Evolutionary conservation across 2,329 filamentous ascomycete genomes (phyloP).

Genomic region (Pseudophaeomoniella oleicola): DNA sequence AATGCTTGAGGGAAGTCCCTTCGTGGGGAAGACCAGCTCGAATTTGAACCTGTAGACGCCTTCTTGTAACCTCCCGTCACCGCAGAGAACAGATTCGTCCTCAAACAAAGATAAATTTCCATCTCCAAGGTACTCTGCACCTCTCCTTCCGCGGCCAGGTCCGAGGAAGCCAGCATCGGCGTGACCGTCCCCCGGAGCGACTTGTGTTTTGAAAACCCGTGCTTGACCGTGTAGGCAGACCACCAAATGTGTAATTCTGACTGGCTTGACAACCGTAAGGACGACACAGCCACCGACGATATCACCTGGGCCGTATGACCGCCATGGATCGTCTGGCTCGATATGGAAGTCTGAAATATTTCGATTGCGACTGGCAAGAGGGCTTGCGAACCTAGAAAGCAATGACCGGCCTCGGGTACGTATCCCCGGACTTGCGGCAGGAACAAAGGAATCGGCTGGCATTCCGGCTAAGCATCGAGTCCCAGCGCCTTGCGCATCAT

Average conservation of each 20-base stretch:
- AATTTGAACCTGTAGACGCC: slow-evolving; percentile 54
- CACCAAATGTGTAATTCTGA: slow-evolving; percentile 49
- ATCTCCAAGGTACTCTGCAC: slow-evolving; percentile 45
- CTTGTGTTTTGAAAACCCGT: slow-evolving; percentile 50
- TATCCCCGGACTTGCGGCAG: slow-evolving; percentile 9
- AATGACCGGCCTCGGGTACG: slow-evolving; percentile 27
- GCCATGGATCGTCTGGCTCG: slow-evolving; percentile 47
- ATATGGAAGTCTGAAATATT: slow-evolving; percentile 48
- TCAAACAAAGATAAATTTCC: slow-evolving; percentile 51
- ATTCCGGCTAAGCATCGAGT: slow-evolving; percentile 7
- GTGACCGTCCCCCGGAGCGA: slow-evolving; percentile 38
- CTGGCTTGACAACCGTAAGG: slow-evolving; percentile 43
- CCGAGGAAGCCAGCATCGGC: slow-evolving; percentile 35
- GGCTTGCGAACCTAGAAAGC: slow-evolving; percentile 40
- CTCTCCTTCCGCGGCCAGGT: slow-evolving; percentile 37
- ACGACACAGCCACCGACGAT: slow-evolving; percentile 45
- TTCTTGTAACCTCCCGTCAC: slow-evolving; percentile 47
- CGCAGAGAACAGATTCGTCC: slow-evolving; percentile 49
- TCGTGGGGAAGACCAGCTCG: slow-evolving; percentile 45
- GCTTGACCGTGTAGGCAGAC: slow-evolving; percentile 50
- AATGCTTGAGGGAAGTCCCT: slow-evolving; percentile 66
- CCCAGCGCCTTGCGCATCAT: neutral
- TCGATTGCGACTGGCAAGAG: slow-evolving; percentile 37
- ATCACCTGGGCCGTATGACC: slow-evolving; percentile 48
- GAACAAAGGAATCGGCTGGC: slow-evolving; percentile 12